Conservation (phyloP, 2,329 filamentous ascomycete species). For the Exophiala mesophila region DNA sequence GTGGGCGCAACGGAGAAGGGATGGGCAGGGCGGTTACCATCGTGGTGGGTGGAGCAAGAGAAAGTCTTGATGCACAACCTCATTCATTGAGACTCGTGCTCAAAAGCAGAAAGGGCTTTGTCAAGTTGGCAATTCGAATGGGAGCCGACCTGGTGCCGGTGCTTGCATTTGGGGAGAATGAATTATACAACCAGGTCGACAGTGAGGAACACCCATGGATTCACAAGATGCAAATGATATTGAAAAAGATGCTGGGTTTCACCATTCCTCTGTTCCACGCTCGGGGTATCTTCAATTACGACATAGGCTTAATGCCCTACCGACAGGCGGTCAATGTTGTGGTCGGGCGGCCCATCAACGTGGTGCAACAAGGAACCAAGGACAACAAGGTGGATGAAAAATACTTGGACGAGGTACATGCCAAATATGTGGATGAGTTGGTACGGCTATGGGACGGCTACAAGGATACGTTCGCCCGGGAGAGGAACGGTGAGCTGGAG, state of each 20-base stretch:
- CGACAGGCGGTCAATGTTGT: conserved; percentile 82
- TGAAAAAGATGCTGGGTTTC: conserved; percentile 85
- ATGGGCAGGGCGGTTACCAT: conserved; percentile 97
- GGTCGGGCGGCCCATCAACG: conserved; percentile 73
- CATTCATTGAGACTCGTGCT: conserved; percentile 72
- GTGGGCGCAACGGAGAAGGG: conserved; percentile 70
- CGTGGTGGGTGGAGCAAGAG: conserved; percentile 85
- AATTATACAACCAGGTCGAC: conserved; percentile 86
- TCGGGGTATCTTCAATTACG: conserved; percentile 92
- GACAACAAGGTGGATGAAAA: conserved; percentile 61
- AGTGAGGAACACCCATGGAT: conserved; percentile 71
- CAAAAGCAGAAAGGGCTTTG: conserved; percentile 79
- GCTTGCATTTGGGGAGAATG: conserved; percentile 90
- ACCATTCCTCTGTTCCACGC: conserved; percentile 89
- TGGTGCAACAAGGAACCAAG: conserved; percentile 55
- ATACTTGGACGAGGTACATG: conserved; percentile 77
- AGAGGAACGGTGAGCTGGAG: conserved; percentile 41
- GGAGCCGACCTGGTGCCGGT: conserved; percentile 94
- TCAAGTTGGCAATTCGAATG: conserved; percentile 85
- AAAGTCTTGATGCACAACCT: conserved; percentile 84
- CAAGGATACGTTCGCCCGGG: conserved; percentile 43
- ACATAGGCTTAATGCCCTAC: conserved; percentile 94
- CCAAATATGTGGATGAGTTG: conserved; percentile 64
- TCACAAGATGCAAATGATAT: conserved; percentile 73
- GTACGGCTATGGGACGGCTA: conserved; percentile 43